These are phyloP conservation scores for Rubia yunnanensis DNA, from an alignment of 257 asterid species.

Conservation along the genomic window DNA sequence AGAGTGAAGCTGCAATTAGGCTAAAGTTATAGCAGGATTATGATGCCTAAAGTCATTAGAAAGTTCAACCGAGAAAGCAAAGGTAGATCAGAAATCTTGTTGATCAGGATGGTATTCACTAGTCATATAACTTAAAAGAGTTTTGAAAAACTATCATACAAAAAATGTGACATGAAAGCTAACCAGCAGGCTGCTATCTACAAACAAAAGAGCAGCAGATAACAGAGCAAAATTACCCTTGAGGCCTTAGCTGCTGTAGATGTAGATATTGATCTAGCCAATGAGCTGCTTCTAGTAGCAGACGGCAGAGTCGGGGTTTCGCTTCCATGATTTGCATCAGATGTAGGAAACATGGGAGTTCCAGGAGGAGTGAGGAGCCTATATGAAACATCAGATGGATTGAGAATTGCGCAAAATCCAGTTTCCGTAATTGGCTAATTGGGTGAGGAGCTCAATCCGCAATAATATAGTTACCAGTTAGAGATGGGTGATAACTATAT, in stretches of 20 bases:
- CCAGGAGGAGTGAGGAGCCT: constrained; percentile 99
- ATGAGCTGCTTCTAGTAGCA: constrained; percentile 62
- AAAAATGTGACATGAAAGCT: no score
- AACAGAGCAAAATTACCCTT: constrained; percentile 48
- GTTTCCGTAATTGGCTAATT: not conserved
- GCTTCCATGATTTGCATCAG: constrained; percentile 34
- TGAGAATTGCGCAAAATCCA: not conserved
- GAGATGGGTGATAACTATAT: no score
- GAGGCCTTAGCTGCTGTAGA: constrained; percentile 48
- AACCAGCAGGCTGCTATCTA: not conserved
- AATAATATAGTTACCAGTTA: no score
- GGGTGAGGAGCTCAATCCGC: not conserved
- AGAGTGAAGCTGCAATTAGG: not conserved
- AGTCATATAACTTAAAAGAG: no score
- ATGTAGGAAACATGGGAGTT: constrained; percentile 79
- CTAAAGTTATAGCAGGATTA: not conserved
- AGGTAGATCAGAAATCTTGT: not conserved
- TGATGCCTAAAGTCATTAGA: not conserved
- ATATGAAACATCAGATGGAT: constrained; percentile 8
- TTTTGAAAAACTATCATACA: not conserved
- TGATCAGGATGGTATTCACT: no score
- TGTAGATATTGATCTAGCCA: constrained; percentile 62
- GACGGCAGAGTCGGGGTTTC: constrained; percentile 43
- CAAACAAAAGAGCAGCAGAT: not conserved
- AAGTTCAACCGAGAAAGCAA: not conserved